Evolutionary conservation across 1,284 basidiomycete genomes (phyloP).

Genomic region (Caloboletus inedulis): DNA sequence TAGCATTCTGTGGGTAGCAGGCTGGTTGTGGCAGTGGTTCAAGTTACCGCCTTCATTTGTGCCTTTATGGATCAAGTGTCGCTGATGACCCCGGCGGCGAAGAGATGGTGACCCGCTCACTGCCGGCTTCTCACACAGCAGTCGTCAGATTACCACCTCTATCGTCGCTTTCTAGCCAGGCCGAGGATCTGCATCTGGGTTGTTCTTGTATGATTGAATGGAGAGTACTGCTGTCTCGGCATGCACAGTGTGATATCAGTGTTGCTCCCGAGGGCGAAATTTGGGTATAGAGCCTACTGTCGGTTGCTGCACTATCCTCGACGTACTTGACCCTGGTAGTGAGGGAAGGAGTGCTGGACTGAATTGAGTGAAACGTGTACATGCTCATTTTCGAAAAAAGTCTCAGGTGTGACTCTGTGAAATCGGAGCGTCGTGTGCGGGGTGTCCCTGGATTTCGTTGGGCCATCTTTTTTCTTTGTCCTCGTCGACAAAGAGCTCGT

Average conservation of each 20-base stretch:
- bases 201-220: neutral
- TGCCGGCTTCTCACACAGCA: neutral
- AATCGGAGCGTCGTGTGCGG: neutral
- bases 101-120: neutral
- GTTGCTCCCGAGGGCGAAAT: neutral
- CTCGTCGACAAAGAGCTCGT: slow-evolving; percentile 10
- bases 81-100: neutral
- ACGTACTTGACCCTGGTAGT: no score
- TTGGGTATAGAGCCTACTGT: neutral
- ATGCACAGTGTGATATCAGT: no score
- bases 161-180: neutral
- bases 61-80: neutral
- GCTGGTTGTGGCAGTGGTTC: neutral
- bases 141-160: neutral
- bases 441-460: slow-evolving; percentile 5
- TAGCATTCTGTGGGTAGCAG: neutral
- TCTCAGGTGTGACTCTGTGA: slow-evolving; percentile 15
- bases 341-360: no score
- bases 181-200: neutral
- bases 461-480: slow-evolving; percentile 6
- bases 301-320: neutral
- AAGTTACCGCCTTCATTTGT: neutral
- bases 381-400: neutral
- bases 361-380: neutral
- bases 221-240: neutral